Base-by-base conservation (phyloP, 139 green algal genomes). In the Picochlorum costavermella region DNA sequence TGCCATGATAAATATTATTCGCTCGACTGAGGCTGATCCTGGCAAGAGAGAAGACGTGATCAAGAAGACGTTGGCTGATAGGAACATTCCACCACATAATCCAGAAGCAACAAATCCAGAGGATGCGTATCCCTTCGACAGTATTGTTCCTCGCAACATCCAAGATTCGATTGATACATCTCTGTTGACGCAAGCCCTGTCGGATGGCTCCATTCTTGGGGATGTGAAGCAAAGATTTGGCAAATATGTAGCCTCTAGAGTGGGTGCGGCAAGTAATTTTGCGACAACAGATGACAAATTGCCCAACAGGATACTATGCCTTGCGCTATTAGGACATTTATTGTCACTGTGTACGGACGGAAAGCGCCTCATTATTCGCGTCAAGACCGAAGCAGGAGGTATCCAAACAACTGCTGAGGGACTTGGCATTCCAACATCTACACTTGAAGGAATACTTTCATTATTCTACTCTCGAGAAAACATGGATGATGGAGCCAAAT, bases 1-100 rank as follows among this genome's bases (percentile, higher is more conserved):
- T 1, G 71, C 65, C 1, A 57, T 81, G 30, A 28, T 63, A 55
- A 60, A 43, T 29, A 43, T 79, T 61, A 63, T 80, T 17, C 37
- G 48, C 2, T 25, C 31, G 8, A 61, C 44, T 6, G 56, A 57
- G 16, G 53, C 69, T 30, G 49, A 48, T n/a, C 63, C 58, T 1
- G 26, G 14, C 25, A 64, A 23, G 8, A 53, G 60, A 25, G 68
- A 68, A 16, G 73, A 77, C 40, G 36, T 83, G 29, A 62, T 81
- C 14, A 56, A 60, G n/a, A 30, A 26, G 13, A 29, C 60, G 1
- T 40, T 70, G 25, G 64, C 64, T 26, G 11, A 61, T 23, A 63
- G 76, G 29, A 76, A 73, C 49, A 77, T 83, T 61, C 76, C 76
- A 55, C 73, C 76, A 9, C 73, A 83, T 31, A 50, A 81, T 60